Base-by-base conservation (phyloP, 768 basidiomycete genomes). In the Ramaria sp. region DNA sequence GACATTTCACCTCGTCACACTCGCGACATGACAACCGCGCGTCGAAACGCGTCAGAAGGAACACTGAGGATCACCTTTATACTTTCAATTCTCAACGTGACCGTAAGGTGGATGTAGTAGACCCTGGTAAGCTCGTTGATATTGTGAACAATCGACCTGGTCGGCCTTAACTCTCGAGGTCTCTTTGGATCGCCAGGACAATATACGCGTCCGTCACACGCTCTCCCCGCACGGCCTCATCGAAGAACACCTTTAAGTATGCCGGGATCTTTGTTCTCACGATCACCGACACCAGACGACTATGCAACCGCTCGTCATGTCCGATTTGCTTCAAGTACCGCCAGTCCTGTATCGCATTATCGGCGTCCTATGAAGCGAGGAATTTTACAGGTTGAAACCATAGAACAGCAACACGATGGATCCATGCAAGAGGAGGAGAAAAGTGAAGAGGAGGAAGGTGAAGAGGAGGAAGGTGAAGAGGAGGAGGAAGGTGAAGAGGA, bases 201-300 rank as follows among this genome's bases (percentile, higher is more conserved):
- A 30, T 48, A 62, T 20, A 62, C 65, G 2, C 65, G 70, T 22
- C 66, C 69, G 0, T 66, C 66, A 13, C 71, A 64, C 12, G 68
- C 68, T 10, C 62, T 63, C 18, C 65, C 68, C 28, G 56, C 60
- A 32, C 64, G 74, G 7, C 70, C 66, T 38, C 70, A 69, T 25
- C 69, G 43, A 48, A 32, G 43, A 37, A 25, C 66, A 7, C 78
- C 78, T 2, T 61, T 75, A 0, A 81, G 80, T 1, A 90, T 90
- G 87, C 88, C 87, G 20, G 88, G 87, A 7, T 77, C 88, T 1
- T 76, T 90, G 12, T 86, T 81, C 62, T 78, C 85, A 4, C 80
- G 85, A 8, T 86, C 88, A 0, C 74, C 79, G 0, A 85, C 85
- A n/a, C 69, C 80, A 12, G 69, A 80, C 25, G 27, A 28, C 78